Evolutionary conservation across 2,329 filamentous ascomycete species (phyloP).

Genomic region (Drechmeria coniospora): DNA sequence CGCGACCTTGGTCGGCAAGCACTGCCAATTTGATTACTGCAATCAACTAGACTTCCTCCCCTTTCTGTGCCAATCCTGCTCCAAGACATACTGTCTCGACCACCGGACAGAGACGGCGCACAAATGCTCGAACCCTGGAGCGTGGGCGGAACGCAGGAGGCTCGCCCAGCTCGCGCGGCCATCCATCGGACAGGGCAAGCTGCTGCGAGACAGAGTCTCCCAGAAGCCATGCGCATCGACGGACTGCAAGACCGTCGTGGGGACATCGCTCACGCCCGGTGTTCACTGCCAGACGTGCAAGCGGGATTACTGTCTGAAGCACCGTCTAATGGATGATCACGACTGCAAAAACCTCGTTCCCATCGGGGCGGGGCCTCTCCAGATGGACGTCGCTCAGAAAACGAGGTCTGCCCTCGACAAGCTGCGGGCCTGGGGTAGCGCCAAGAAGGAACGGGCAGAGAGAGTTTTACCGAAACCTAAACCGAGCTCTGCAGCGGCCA

Average conservation of each 20-base stretch:
- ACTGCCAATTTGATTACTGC: conserved; percentile 87
- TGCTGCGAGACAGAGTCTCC: conserved; percentile 35
- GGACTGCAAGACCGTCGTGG: conserved; percentile 54
- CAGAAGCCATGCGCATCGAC: conserved; percentile 54
- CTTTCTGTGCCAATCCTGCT: conserved; percentile 84
- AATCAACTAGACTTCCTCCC: conserved; percentile 92
- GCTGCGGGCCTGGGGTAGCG: conserved; percentile 64
- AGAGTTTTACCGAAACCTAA: conserved; percentile 46
- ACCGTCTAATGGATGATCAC: conserved; percentile 66
- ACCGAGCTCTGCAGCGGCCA: conserved; percentile 45
- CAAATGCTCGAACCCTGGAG: conserved; percentile 44
- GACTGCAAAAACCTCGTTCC: conserved; percentile 63
- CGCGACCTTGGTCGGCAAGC: conserved; percentile 70
- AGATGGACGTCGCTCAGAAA: conserved; percentile 39
- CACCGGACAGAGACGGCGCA: conserved; percentile 80
- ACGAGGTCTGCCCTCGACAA: conserved; percentile 61
- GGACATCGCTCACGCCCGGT: conserved; percentile 50
- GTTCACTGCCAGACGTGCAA: conserved; percentile 60
- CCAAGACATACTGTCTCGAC: conserved; percentile 75
- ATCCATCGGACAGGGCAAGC: conserved; percentile 37
- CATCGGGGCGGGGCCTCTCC: conserved; percentile 31
- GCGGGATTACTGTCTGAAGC: conserved; percentile 61
- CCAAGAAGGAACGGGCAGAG: conserved; percentile 51
- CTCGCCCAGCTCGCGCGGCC: conserved; percentile 36
- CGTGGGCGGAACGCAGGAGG: conserved; percentile 44